A percentile compares a stretch with the other conserved stretches of the same genome.
Conservation (phyloP, 2,329 filamentous ascomycete species). For the Talaromyces verruculosus region DNA sequence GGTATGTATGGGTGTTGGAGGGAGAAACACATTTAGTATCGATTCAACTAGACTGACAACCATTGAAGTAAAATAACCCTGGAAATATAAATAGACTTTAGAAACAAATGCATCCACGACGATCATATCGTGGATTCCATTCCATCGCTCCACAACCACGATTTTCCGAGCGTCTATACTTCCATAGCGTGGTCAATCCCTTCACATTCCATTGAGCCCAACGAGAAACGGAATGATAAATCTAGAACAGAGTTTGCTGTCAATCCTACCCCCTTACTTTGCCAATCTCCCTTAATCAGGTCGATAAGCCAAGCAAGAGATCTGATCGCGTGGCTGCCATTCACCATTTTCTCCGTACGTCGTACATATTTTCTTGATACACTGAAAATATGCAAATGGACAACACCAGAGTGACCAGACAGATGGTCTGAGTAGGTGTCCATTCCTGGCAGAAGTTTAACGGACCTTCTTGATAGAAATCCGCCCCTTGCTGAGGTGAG, state of each 20-base stretch:
- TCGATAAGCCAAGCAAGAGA: constrained; percentile 3
- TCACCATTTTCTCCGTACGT: constrained; percentile 4
- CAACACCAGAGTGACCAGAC: background rate
- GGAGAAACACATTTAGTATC: background rate
- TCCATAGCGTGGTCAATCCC: constrained; percentile 2
- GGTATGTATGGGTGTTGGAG: too few relatives aligned
- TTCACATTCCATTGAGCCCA: background rate
- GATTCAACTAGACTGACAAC: background rate
- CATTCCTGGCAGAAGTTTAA: background rate
- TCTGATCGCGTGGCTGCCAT: constrained; percentile 20
- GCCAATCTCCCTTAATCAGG: background rate
- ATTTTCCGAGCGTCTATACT: background rate
- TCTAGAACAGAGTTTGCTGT: constrained; percentile 7
- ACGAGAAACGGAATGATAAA: background rate
- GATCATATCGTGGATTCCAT: constrained; percentile 9
- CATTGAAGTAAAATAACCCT: background rate
- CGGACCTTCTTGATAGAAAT: background rate
- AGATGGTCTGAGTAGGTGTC: background rate
- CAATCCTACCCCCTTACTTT: constrained; percentile 1
- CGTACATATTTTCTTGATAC: background rate
- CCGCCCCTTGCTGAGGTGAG: constrained; percentile 9
- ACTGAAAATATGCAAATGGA: background rate
- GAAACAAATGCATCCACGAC: background rate
- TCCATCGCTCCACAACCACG: constrained; percentile 7
- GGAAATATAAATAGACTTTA: background rate